These are phyloP conservation scores for Clavaria fumosa DNA, from an alignment of 768 basidiomycete species.

Conservation along the genomic window DNA sequence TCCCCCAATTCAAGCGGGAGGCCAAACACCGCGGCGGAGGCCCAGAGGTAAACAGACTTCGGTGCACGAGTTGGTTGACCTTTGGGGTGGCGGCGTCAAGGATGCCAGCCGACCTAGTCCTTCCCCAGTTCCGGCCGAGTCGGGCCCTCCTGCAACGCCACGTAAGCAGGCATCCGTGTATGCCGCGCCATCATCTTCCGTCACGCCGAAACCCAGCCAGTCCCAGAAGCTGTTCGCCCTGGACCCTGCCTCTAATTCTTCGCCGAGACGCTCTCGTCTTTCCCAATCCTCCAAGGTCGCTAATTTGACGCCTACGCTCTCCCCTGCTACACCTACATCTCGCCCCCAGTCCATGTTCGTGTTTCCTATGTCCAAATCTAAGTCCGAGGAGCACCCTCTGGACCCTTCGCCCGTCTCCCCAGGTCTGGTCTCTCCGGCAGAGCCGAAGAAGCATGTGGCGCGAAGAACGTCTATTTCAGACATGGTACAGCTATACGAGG, in stretches of 20 bases:
- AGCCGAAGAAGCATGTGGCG: constrained; percentile 23
- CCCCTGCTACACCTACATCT: constrained; percentile 28
- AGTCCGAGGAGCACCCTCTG: constrained; percentile 22
- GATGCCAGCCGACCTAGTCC: constrained; percentile 15
- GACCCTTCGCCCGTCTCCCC: constrained; percentile 14
- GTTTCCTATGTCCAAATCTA: constrained; percentile 39
- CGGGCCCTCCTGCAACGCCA: background rate
- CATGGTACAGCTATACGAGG: constrained; percentile 75
- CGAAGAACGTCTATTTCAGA: constrained; percentile 73
- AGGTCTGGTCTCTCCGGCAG: constrained; percentile 32
- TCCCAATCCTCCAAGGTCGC: constrained; percentile 12
- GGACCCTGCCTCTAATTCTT: constrained; percentile 6
- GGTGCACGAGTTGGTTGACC: constrained; percentile 67
- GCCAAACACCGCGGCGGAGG: constrained; percentile 18
- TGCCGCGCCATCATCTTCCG: constrained; percentile 5
- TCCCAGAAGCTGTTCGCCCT: background rate
- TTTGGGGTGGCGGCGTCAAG: constrained; percentile 53
- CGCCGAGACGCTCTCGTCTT: constrained; percentile 7
- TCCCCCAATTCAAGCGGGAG: constrained; percentile 15
- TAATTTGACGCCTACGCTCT: constrained; percentile 12
- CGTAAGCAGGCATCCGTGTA: background rate
- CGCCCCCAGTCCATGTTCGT: constrained; percentile 77
- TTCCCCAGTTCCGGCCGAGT: background rate
- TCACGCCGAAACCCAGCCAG: background rate
- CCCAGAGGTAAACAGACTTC: constrained; percentile 58